These are phyloP conservation scores for Globisporangium takayamanum DNA, from an alignment of 352 stramenopile genomes.

Conservation along the genomic window DNA sequence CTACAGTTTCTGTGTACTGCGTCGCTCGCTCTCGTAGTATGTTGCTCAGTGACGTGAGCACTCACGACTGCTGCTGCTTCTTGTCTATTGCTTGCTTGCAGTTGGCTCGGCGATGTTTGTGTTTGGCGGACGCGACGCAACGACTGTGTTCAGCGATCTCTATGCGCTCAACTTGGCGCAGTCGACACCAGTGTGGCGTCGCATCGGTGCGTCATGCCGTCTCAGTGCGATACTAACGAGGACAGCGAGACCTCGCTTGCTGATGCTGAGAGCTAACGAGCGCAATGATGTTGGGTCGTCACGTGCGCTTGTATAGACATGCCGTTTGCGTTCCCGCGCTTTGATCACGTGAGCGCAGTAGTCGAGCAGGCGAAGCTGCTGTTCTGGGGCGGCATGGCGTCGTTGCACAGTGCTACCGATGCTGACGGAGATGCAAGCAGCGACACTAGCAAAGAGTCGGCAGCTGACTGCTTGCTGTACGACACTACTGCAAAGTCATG, in stretches of 20 bases:
- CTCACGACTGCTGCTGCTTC: not conserved
- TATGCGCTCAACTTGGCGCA: slow-evolving; percentile 52
- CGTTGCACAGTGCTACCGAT: slow-evolving; percentile 23
- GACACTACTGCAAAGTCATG: slow-evolving; percentile 41
- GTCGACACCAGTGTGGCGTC: slow-evolving; percentile 32
- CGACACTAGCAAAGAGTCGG: slow-evolving; percentile 8
- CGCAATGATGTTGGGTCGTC: not conserved
- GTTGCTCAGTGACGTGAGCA: not conserved
- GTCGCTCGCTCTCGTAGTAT: not conserved
- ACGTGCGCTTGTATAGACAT: slow-evolving; percentile 9
- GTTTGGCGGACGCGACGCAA: slow-evolving; percentile 58
- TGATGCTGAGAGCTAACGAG: not conserved
- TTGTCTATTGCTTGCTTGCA: slow-evolving; percentile 14
- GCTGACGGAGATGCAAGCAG: slow-evolving; percentile 7
- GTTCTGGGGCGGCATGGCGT: slow-evolving; percentile 55
- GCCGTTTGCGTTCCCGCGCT: slow-evolving; percentile 20
- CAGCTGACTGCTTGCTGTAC: slow-evolving; percentile 33
- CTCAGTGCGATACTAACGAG: not conserved
- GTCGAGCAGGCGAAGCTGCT: slow-evolving; percentile 42
- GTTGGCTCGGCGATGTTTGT: slow-evolving; percentile 68
- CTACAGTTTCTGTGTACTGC: not conserved
- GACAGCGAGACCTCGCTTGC: too few relatives aligned
- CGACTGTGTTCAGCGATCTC: slow-evolving; percentile 65
- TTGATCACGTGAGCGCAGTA: slow-evolving; percentile 57
- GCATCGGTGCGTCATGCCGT: slow-evolving; percentile 30